phyloP scores from a whole-genome alignment of 1,139 yeast genomes.

The Nakaseomyces nivariensis region DNA sequence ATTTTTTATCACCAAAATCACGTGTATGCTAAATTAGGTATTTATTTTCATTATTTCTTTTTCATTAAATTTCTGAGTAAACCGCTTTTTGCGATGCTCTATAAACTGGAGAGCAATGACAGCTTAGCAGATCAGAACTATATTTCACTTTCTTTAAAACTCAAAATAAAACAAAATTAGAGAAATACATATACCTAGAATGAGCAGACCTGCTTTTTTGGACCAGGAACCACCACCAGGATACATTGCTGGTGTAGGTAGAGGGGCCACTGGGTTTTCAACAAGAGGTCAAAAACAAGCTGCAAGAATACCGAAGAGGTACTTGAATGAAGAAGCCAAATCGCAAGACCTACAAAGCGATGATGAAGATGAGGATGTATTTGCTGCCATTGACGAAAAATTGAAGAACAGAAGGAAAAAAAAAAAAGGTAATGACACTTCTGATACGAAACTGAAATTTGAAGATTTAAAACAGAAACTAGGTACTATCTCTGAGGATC shows the following conservation, averaged over 20 bases:
- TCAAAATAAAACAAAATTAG: background rate
- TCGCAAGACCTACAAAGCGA: slow-evolving; percentile 34
- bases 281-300: slow-evolving; percentile 57
- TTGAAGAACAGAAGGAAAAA: slow-evolving; percentile 33
- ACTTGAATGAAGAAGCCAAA: slow-evolving; percentile 11
- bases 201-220: slow-evolving; percentile 39
- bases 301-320: slow-evolving; percentile 12
- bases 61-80: too few relatives aligned
- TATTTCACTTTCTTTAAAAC: background rate
- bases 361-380: slow-evolving; percentile 52
- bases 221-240: slow-evolving; percentile 86
- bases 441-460: slow-evolving; percentile 28
- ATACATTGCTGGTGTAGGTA: slow-evolving; percentile 83
- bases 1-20: too few relatives aligned
- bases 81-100: too few relatives aligned
- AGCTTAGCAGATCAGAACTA: too few relatives aligned
- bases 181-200: background rate
- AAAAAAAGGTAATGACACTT: slow-evolving; percentile 14
- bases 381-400: slow-evolving; percentile 52
- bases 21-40: too few relatives aligned
- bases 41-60: too few relatives aligned
- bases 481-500: slow-evolving; percentile 48
- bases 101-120: too few relatives aligned
- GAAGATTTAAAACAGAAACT: slow-evolving; percentile 55
- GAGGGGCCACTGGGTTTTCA: slow-evolving; percentile 92